Evolutionary conservation across 495 filamentous ascomycete species (phyloP).

Genomic region (Penicillium cosmopolitanum): DNA sequence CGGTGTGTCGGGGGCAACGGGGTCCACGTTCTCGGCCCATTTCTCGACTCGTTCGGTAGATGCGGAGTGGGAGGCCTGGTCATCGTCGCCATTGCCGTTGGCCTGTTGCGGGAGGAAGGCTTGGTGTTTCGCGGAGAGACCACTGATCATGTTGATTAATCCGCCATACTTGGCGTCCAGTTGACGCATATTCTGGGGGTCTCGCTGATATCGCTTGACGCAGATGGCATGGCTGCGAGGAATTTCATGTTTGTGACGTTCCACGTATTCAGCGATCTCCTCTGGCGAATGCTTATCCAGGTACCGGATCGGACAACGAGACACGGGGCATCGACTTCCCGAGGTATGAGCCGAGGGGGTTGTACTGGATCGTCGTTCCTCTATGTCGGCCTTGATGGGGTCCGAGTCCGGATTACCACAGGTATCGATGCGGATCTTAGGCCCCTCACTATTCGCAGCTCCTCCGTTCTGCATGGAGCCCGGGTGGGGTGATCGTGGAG

Average conservation of each 20-base stretch:
- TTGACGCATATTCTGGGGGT: slow-evolving; percentile 77
- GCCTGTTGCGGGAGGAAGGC: slow-evolving; percentile 70
- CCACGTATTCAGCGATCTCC: slow-evolving; percentile 86
- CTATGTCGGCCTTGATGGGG: slow-evolving; percentile 50
- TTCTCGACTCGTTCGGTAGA: slow-evolving; percentile 71
- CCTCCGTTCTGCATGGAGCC: slow-evolving; percentile 17
- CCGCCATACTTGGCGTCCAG: slow-evolving; percentile 91
- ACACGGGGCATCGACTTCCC: slow-evolving; percentile 73
- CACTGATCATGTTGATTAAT: slow-evolving; percentile 87
- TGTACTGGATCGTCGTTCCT: slow-evolving; percentile 43
- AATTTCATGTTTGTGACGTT: slow-evolving; percentile 90
- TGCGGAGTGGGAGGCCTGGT: slow-evolving; percentile 20
- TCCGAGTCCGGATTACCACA: slow-evolving; percentile 46
- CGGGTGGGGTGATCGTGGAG: slow-evolving; percentile 22
- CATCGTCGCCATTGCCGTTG: slow-evolving; percentile 36
- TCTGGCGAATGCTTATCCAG: slow-evolving; percentile 87
- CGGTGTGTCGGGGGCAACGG: slow-evolving; percentile 31
- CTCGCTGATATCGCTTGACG: slow-evolving; percentile 82
- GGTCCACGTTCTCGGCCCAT: slow-evolving; percentile 76
- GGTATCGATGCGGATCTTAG: slow-evolving; percentile 35
- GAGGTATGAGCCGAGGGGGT: slow-evolving; percentile 54
- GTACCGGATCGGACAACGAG: slow-evolving; percentile 86
- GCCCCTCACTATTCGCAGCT: slow-evolving; percentile 27
- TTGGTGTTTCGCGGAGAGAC: slow-evolving; percentile 80
- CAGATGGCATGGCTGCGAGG: slow-evolving; percentile 90